Percentiles rank a stretch among this genome's conserved stretches.
phyloP scores from a whole-genome alignment of 2,329 filamentous ascomycete species.

The Cercospora sp. region DNA sequence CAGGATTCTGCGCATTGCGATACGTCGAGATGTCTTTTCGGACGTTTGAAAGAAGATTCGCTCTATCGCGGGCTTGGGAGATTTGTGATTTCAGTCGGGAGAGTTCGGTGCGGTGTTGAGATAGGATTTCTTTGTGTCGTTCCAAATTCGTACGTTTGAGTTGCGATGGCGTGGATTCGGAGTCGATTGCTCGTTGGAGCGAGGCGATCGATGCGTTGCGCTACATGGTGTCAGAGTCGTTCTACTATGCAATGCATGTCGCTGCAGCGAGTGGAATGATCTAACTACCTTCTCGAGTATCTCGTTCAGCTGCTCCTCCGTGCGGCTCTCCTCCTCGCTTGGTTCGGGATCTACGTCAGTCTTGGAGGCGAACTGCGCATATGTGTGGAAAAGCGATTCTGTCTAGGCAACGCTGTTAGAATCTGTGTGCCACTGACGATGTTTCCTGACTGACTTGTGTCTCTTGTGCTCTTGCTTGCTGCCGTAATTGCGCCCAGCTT shows the following conservation, averaged over 20 bases:
- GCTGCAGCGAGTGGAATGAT: neutral
- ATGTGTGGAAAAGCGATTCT: conserved; percentile 77
- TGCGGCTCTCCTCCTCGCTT: conserved; percentile 77
- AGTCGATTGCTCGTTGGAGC: conserved; percentile 86
- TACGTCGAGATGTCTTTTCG: conserved; percentile 91
- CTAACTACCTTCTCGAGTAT: conserved; percentile 71
- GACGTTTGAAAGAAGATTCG: conserved; percentile 87
- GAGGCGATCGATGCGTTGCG: conserved; percentile 79
- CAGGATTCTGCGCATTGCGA: conserved; percentile 69
- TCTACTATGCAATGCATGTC: neutral
- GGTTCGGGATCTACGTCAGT: conserved; percentile 79
- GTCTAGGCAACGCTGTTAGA: conserved; percentile 58
- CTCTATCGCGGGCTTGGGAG: conserved; percentile 75
- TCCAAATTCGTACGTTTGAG: conserved; percentile 96
- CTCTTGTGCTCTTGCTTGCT: conserved; percentile 86
- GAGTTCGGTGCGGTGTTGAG: conserved; percentile 83
- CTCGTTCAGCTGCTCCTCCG: conserved; percentile 80
- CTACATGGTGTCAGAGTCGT: conserved; percentile 48
- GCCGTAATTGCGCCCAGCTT: conserved; percentile 88
- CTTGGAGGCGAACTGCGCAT: conserved; percentile 85
- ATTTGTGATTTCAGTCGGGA: conserved; percentile 72
- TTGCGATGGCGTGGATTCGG: conserved; percentile 85
- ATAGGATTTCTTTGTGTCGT: conserved; percentile 85
- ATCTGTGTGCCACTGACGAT: conserved; percentile 23
- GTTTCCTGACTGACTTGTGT: conserved; percentile 66